These are phyloP conservation scores for Helminthosporium solani DNA, from an alignment of 2,329 filamentous ascomycete species.

Conservation along the genomic window DNA sequence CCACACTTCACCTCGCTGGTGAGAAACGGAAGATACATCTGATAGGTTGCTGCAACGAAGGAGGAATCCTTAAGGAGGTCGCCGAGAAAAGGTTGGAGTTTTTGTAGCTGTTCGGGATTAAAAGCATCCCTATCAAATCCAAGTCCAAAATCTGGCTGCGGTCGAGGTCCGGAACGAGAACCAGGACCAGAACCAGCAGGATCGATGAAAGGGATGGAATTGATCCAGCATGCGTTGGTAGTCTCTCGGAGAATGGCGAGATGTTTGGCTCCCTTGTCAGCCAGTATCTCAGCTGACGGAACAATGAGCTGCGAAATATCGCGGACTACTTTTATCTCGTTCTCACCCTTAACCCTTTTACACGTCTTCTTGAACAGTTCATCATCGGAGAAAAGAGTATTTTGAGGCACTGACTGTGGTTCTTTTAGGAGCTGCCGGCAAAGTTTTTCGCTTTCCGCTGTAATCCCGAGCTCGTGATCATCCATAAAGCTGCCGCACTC, in stretches of 20 bases:
- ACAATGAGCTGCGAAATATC: conserved; percentile 11
- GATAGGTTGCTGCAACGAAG: conserved; percentile 16
- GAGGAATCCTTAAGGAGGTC: conserved; percentile 17
- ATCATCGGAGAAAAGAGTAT: too few species aligned
- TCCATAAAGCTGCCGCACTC: too few species aligned
- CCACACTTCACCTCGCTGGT: conserved; percentile 21
- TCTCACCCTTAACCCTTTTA: too few species aligned
- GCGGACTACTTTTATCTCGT: too few species aligned
- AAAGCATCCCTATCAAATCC: conserved; percentile 20
- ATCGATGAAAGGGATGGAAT: conserved; percentile 39
- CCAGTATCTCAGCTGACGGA: conserved; percentile 43
- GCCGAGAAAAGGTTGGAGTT: conserved; percentile 19
- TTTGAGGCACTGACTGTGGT: too few species aligned
- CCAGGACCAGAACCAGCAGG: neutral
- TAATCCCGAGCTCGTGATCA: too few species aligned
- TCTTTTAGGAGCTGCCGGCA: too few species aligned
- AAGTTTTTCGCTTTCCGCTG: too few species aligned
- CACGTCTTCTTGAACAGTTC: too few species aligned
- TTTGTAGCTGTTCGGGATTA: conserved; percentile 15
- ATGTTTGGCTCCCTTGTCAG: conserved; percentile 23
- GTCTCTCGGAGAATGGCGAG: conserved; percentile 40
- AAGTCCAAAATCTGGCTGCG: conserved; percentile 20
- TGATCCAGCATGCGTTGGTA: conserved; percentile 48
- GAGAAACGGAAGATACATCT: conserved; percentile 23
- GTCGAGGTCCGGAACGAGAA: conserved; percentile 13